These are phyloP conservation scores for Arachnopeziza araneosa DNA, from an alignment of 2,329 filamentous ascomycete genomes.

Conservation along the genomic window DNA sequence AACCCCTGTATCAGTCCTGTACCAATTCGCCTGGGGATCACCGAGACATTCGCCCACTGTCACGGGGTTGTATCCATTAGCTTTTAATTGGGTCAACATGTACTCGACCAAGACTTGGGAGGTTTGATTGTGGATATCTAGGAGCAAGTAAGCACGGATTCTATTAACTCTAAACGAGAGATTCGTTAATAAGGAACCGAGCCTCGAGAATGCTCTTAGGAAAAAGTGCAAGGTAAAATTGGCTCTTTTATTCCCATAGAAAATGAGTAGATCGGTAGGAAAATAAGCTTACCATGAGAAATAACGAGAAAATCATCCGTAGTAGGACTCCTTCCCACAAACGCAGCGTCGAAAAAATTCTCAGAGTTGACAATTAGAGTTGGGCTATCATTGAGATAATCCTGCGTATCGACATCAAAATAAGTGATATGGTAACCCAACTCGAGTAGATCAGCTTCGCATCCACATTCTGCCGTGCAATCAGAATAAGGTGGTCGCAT, in stretches of 20 bases:
- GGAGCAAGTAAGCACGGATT: too few relatives aligned
- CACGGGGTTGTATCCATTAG: slow-evolving; percentile 33
- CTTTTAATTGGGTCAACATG: slow-evolving; percentile 28
- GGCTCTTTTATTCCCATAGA: too few relatives aligned
- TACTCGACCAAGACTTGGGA: slow-evolving; percentile 28
- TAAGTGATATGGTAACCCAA: slow-evolving; percentile 44
- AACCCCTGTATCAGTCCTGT: slow-evolving; percentile 22
- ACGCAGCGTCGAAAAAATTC: slow-evolving; percentile 29
- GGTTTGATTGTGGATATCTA: slow-evolving; percentile 31
- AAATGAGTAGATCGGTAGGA: too few relatives aligned
- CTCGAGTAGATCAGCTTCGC: slow-evolving; percentile 32
- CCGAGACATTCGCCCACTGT: slow-evolving; percentile 42
- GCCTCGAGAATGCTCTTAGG: too few relatives aligned
- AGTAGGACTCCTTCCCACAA: slow-evolving; percentile 11
- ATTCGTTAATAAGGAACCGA: too few relatives aligned
- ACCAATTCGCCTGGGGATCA: slow-evolving; percentile 39
- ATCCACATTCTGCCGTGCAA: slow-evolving; percentile 33
- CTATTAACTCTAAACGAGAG: too few relatives aligned
- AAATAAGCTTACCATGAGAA: slow-evolving; percentile 29
- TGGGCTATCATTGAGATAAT: slow-evolving; percentile 42
- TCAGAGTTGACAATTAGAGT: slow-evolving; percentile 40
- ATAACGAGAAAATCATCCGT: slow-evolving; percentile 41
- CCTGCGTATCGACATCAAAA: slow-evolving; percentile 44
- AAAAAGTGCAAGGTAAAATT: too few relatives aligned
- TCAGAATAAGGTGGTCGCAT: slow-evolving; percentile 42